Evolutionary conservation across 2,329 filamentous ascomycete species (phyloP), one percentile per base, ranked within the genome.

Genomic region (Saccharata proteae): DNA sequence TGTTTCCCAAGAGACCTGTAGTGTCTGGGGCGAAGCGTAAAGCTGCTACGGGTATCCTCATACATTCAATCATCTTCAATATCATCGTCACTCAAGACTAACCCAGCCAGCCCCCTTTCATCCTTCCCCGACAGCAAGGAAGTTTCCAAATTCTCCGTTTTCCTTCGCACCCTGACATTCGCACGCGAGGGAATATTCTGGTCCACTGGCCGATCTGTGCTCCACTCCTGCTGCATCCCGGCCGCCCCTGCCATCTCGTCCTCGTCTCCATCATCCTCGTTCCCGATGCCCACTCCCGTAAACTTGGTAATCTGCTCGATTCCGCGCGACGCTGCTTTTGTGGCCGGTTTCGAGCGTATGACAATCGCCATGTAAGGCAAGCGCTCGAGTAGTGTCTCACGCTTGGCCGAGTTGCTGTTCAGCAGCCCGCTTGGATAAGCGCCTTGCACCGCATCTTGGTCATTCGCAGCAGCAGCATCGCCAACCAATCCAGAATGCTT

Each of bases 341-440:
- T 32, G 10, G 30, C 11, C 35, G 40, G 42, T 37, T 34, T 47
- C 46, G 34, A 47, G 43, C 45, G 47, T 3, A 61, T 38, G 22
- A 94, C 81, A 30, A 72, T 67, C 2, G 77, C 67, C 64, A 90
- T 74, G 53, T 93, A 96, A 0, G 90, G 90, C 1, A 98, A 66
- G 6, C 84, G 75, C 41, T 96, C 83, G 15, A 94, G 69, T 0
- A 94, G 57, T 61, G 90, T 68, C 52, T 88, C 82, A 24, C 67
- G 68, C 20, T 76, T 75, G 4, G 77, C 74, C 3, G 77, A 72
- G 39, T 64, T 75, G 25, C 77, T 76, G 2, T 77, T 65, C 1
- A 73, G 71, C 11, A 77, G 59, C 1, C 46, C 27, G 2, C 41
- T 30, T 21, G 19, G 32, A 10, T 36, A 30, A 7, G 38, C 25